Percentiles rank a stretch among this genome's conserved stretches.
These are phyloP conservation scores for Meredithiella fracta DNA, from an alignment of 2,329 filamentous ascomycete species.

Conservation along the genomic window DNA sequence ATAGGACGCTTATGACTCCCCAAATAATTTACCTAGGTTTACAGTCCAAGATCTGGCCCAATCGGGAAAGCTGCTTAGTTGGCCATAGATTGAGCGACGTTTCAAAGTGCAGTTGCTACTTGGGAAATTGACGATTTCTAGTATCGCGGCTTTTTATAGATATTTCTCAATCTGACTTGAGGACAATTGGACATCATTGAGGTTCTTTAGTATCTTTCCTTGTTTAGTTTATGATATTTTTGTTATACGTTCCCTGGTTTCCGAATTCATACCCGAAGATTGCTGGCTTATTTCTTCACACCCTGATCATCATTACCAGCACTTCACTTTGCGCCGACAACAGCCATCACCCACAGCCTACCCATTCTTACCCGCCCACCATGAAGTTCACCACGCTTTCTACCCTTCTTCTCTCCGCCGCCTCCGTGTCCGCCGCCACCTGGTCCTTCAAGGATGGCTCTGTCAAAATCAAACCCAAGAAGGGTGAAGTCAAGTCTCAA, in stretches of 20 bases:
- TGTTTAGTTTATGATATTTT: not conserved
- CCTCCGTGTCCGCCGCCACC: constrained; percentile 35
- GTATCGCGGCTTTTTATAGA: not conserved
- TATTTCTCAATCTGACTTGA: not conserved
- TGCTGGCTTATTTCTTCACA: constrained; percentile 5
- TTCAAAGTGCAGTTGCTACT: not conserved
- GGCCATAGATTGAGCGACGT: constrained; percentile 2
- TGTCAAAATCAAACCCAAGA: constrained; percentile 49
- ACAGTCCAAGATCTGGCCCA: not conserved
- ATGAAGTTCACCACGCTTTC: constrained; percentile 19
- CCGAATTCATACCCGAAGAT: not conserved
- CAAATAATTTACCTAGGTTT: constrained; percentile 1
- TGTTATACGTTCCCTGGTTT: not conserved
- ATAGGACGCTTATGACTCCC: not conserved
- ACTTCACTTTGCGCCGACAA: not conserved
- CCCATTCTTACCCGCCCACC: not conserved
- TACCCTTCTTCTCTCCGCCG: constrained; percentile 30
- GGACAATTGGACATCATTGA: no score
- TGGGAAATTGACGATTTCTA: not conserved
- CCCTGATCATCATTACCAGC: not conserved
- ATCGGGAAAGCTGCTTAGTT: constrained; percentile 1
- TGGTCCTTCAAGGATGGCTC: constrained; percentile 64
- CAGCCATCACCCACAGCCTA: not conserved
- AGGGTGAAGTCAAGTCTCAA: constrained; percentile 31
- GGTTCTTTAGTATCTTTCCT: not conserved